These are phyloP conservation scores for Zarea fungicola DNA, from an alignment of 2,329 filamentous ascomycete species.

Conservation along the genomic window DNA sequence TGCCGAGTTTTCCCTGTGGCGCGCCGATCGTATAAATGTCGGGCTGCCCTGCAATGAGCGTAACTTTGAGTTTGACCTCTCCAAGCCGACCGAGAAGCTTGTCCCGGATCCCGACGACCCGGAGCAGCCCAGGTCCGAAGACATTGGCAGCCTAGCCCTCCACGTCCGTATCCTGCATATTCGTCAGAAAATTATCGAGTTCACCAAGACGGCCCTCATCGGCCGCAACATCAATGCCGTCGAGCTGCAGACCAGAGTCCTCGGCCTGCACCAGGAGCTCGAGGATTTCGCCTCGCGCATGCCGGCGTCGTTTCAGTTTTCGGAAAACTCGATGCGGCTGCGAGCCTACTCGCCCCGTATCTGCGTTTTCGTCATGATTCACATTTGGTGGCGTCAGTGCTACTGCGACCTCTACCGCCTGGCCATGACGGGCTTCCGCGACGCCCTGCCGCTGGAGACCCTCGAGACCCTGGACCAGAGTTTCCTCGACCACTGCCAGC, in stretches of 20 bases:
- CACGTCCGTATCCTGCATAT: slow-evolving; percentile 53
- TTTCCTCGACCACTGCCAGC: slow-evolving; percentile 45
- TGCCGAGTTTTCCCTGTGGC: slow-evolving; percentile 40
- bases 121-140: slow-evolving; percentile 38
- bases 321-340: slow-evolving; percentile 49
- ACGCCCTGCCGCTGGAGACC: slow-evolving; percentile 40
- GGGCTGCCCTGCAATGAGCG: slow-evolving; percentile 39
- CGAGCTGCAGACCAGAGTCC: slow-evolving; percentile 38
- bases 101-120: slow-evolving; percentile 40
- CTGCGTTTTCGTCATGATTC: slow-evolving; percentile 55
- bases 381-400: slow-evolving; percentile 55
- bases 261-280: slow-evolving; percentile 44
- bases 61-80: slow-evolving; percentile 52
- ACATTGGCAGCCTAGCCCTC: slow-evolving; percentile 50
- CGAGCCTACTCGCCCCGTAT: slow-evolving; percentile 53
- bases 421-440: slow-evolving; percentile 45
- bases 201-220: slow-evolving; percentile 39
- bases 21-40: slow-evolving; percentile 36
- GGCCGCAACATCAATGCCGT: slow-evolving; percentile 37
- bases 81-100: slow-evolving; percentile 49
- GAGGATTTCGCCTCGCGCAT: slow-evolving; percentile 48
- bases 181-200: slow-evolving; percentile 49
- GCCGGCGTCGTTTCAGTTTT: slow-evolving; percentile 52
- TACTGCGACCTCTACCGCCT: slow-evolving; percentile 53
- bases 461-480: slow-evolving; percentile 42